Base-by-base conservation (phyloP, 2,329 filamentous ascomycete species). In the Fusarium papillatum region DNA sequence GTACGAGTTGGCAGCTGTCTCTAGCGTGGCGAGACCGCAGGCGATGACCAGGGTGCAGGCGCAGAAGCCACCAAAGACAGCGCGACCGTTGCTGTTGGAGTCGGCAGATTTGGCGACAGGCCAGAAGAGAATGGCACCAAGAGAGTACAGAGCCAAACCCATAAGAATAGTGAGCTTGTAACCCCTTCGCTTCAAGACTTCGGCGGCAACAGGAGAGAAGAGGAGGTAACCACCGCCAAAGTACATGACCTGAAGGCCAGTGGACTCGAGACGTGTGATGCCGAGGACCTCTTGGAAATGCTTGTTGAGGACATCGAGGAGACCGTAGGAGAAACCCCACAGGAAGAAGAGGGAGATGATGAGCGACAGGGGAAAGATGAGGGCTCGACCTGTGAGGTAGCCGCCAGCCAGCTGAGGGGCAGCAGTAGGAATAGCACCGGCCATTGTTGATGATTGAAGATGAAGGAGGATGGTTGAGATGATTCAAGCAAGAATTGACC, bases 1-100 rank as follows among this genome's bases (percentile, higher is more conserved):
- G 43, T 79, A 95, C 0, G 94, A 93, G 83, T 96, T 95, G 34
- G 94, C 94, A 1, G 93, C 92, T 0, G 93, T 95, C 83, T 96
- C 94, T 22, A 96, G 90, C 0, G 93, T 93, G 1, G 91, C 92
- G 1, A 95, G 87, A 14, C 93, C 94, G 66, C 91, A 92, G 26
- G 93, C 94, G 71, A 95, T 93, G 74, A 95, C 89, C 81, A 95
- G 94, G 68, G 94, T 91, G 76, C 87, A 89, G 29, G 89, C 90
- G 77, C 93, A 95, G 86, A 95, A 95, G n/a, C 94, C 94, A 34
- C 88, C 90, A 78, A 95, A 96, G 5, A 79, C 77, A n/a, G 77
- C 77, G 2, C 53, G 57, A 11, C 76, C 70, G 41, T 78, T 79
- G 64, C 53, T 38, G 53, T 66, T 78, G 38, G 57, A 61, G 55